Conservation (phyloP, 2,329 filamentous ascomycete species). For the Cercospora citrullina region DNA sequence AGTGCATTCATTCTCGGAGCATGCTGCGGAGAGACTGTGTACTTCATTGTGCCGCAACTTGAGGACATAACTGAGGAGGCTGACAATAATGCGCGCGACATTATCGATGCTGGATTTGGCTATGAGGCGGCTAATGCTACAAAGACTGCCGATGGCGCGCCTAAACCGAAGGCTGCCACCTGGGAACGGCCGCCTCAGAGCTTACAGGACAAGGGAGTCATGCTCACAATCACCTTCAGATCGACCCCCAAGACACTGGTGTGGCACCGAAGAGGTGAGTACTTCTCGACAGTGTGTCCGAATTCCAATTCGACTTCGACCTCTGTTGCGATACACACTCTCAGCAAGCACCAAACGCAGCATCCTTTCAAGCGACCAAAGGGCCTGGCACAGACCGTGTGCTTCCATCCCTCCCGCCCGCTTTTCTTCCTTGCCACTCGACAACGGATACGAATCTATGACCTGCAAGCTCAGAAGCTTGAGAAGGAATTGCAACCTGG, state of each 20-base stretch:
- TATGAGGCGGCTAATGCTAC: slow-evolving; percentile 70
- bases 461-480: slow-evolving; percentile 85
- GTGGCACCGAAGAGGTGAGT: slow-evolving; percentile 94
- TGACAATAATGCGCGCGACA: slow-evolving; percentile 70
- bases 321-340: slow-evolving; percentile 89
- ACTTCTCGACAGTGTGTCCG: slow-evolving; percentile 88
- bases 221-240: slow-evolving; percentile 74
- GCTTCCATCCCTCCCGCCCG: slow-evolving; percentile 91
- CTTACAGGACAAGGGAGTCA: slow-evolving; percentile 74
- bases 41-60: slow-evolving; percentile 67
- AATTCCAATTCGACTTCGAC: slow-evolving; percentile 63
- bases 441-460: slow-evolving; percentile 88
- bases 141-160: slow-evolving; percentile 51
- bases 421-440: slow-evolving; percentile 96
- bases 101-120: slow-evolving; percentile 88
- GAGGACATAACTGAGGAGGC: slow-evolving; percentile 43
- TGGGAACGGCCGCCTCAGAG: slow-evolving; percentile 78
- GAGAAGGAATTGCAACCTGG: slow-evolving; percentile 92
- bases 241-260: slow-evolving; percentile 74
- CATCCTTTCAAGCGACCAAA: slow-evolving; percentile 81
- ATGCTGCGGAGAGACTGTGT: slow-evolving; percentile 80
- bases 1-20: slow-evolving; percentile 81
- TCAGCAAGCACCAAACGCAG: slow-evolving; percentile 93
- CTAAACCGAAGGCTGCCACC: slow-evolving; percentile 73
- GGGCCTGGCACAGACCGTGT: slow-evolving; percentile 80